Evolutionary conservation across 441 rosid genomes (phyloP).

Genomic region (Eutrema salsugineum): DNA sequence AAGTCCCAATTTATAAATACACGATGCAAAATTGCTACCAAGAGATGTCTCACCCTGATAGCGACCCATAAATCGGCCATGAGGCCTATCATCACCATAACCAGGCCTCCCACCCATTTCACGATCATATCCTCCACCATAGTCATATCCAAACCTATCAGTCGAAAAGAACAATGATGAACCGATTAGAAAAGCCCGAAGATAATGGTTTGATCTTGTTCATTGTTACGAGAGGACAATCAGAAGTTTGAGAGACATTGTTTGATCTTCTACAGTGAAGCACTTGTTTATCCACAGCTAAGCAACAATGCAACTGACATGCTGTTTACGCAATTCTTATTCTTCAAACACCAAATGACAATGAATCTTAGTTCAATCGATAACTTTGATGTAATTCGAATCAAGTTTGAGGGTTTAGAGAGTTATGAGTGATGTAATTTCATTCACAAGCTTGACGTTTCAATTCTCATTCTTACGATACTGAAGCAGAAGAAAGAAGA

Average conservation of each 20-base stretch:
- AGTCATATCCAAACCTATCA: constrained; percentile 73
- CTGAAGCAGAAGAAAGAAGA: neutral
- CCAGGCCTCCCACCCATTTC: constrained; percentile 81
- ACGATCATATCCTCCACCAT: constrained; percentile 82
- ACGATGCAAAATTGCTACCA: neutral
- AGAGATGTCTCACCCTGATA: constrained; percentile 18
- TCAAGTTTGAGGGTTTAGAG: neutral
- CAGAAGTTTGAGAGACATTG: neutral
- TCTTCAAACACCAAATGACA: too few species aligned
- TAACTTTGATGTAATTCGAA: neutral
- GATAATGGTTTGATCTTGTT: neutral
- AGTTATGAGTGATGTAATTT: too few species aligned
- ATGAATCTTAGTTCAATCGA: too few species aligned
- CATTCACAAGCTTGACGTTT: too few species aligned
- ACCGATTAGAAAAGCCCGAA: neutral
- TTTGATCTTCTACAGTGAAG: neutral
- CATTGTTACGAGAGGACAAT: neutral
- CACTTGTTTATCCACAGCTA: neutral
- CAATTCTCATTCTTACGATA: neutral
- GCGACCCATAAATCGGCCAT: constrained; percentile 66
- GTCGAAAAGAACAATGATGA: neutral
- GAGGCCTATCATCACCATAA: constrained; percentile 75
- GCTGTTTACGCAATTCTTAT: too few species aligned
- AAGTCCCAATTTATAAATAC: too few species aligned
- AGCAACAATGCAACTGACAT: too few species aligned